Base-by-base conservation (phyloP, 176 grass and related monocot species). In the Aegilops sharonensis region DNA sequence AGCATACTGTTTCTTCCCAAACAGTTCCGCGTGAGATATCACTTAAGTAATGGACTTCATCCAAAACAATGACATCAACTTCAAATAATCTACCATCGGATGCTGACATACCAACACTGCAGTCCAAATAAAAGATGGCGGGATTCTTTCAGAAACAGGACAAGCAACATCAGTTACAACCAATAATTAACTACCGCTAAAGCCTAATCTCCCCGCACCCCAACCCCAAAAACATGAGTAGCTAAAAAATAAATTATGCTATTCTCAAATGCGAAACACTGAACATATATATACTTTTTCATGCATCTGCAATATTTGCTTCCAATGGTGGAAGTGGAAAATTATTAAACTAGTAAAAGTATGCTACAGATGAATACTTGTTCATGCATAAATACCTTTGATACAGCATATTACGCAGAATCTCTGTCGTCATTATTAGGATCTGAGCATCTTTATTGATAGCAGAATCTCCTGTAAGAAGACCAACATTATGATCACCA, bases 1-100 rank as follows among this genome's bases (percentile, higher is more conserved):
- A 91, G 84, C 93, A 84, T 94, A 98, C 96, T 85, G 91, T 98
- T 88, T 98, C 96, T 92, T 98, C 96, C 96, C 96, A 98, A 88
- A 98, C 96, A 75, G 96, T 98, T 72, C 96, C 96, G 21, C 96
- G 96, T 81, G 96, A 95, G 79, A 94, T 98, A 66, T 98, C 93
- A 84, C 96, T 98, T 56, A 98, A 87, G 87, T 98, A 98, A 90
- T 98, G 96, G 11, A 98, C 96, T 94, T 98, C 96, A 72, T 98
- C 96, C 72, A 98, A 89, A 85, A 98, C 88, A 85, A 98, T 98
- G 56, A 93, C 96, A 92, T 98, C 92, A 54, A 98, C 96, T 88
- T 92, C 88, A 95, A 95, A 95, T 72, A 98, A 79, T 94, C 91
- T 98, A 61, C 96, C 90, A 81, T 93, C 86, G 71, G 96, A 95